Percentiles rank a stretch among this genome's conserved stretches.
These are phyloP conservation scores for Talaromyces rugulosus DNA, from an alignment of 2,329 filamentous ascomycete genomes.

Conservation along the genomic window DNA sequence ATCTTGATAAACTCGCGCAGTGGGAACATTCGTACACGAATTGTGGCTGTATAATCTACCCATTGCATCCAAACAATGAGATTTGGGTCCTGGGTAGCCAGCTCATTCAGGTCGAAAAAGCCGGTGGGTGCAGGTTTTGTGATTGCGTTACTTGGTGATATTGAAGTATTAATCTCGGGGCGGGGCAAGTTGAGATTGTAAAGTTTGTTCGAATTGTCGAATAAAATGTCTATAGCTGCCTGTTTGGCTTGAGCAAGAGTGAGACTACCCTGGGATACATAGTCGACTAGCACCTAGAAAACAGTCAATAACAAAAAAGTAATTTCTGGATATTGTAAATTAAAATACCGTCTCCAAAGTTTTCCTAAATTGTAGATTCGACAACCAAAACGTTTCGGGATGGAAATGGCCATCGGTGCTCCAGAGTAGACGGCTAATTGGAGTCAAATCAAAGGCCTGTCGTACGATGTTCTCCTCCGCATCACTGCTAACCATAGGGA, in stretches of 20 bases:
- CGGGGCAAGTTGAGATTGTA: constrained; percentile 56
- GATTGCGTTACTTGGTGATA: neutral
- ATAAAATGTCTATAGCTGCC: constrained; percentile 65
- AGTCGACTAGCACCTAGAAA: constrained; percentile 59
- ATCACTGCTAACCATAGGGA: constrained; percentile 70
- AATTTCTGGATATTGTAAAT: neutral
- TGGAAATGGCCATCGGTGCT: constrained; percentile 77
- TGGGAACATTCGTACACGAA: constrained; percentile 65
- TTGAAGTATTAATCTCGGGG: constrained; percentile 16
- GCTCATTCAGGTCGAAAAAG: constrained; percentile 35
- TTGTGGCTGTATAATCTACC: constrained; percentile 70
- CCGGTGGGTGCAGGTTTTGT: neutral
- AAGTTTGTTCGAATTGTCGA: constrained; percentile 71
- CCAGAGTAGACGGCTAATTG: constrained; percentile 71
- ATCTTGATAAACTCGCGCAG: constrained; percentile 52
- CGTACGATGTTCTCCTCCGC: constrained; percentile 69
- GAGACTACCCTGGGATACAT: constrained; percentile 61
- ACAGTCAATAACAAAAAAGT: neutral
- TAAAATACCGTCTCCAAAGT: constrained; percentile 60
- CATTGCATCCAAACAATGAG: constrained; percentile 71
- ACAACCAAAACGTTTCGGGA: constrained; percentile 72
- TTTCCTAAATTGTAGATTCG: constrained; percentile 67
- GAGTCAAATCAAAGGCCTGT: constrained; percentile 70
- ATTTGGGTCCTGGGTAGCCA: constrained; percentile 47
- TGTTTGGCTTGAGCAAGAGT: constrained; percentile 58